Conservation (phyloP, 148 eudicot species). For the Persicaria tinctoria region DNA sequence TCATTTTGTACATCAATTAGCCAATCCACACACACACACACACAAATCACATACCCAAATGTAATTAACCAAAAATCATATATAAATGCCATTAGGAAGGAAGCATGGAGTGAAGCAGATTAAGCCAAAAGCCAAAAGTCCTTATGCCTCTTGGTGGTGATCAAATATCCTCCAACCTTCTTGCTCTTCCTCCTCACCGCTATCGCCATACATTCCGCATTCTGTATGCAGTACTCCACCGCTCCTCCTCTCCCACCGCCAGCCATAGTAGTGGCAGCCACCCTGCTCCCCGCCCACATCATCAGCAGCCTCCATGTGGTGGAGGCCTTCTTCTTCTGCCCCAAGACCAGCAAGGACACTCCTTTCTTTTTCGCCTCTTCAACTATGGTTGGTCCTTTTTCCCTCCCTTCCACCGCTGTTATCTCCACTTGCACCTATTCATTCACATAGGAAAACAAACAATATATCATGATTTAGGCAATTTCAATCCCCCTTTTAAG, state of each 20-base stretch:
- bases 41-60: too few species aligned
- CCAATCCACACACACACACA: too few species aligned
- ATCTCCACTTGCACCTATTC: slow-evolving; percentile 58
- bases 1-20: too few species aligned
- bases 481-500: background rate
- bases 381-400: slow-evolving; percentile 69
- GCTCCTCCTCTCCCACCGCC: slow-evolving; percentile 33
- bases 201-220: slow-evolving; percentile 70
- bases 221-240: slow-evolving; percentile 77
- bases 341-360: slow-evolving; percentile 53
- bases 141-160: slow-evolving; percentile 80
- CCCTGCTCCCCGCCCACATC: slow-evolving; percentile 56
- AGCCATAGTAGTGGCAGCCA: background rate
- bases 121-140: slow-evolving; percentile 89
- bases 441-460: background rate
- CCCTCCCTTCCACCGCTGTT: slow-evolving; percentile 53
- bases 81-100: too few species aligned
- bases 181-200: slow-evolving; percentile 71
- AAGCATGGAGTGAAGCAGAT: background rate
- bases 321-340: slow-evolving; percentile 71
- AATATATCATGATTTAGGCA: background rate
- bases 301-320: slow-evolving; percentile 63
- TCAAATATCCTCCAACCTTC: slow-evolving; percentile 66
- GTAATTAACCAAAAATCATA: too few species aligned
- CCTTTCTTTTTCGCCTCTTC: slow-evolving; percentile 59